phyloP scores from a whole-genome alignment of 441 rosid species.

The Adansonia madagascariensis region DNA sequence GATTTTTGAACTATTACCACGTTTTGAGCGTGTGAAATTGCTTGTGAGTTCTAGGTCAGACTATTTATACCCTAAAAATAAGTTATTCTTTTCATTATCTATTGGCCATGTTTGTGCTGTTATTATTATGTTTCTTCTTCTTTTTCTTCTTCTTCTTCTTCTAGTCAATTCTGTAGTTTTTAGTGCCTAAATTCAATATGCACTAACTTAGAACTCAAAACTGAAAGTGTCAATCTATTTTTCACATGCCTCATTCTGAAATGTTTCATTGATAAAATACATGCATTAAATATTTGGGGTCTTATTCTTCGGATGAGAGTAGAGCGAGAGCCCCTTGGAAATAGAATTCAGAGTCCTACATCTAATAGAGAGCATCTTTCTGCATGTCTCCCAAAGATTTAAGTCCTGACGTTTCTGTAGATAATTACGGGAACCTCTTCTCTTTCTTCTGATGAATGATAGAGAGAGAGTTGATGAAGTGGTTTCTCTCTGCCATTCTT shows the following conservation, averaged over 20 bases:
- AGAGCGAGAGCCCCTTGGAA: background rate
- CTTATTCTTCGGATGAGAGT: background rate
- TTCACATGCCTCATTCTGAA: background rate
- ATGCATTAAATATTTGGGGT: background rate
- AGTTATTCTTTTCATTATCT: background rate
- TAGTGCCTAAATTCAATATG: background rate
- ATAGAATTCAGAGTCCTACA: background rate
- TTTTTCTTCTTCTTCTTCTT: background rate
- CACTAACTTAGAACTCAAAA: background rate
- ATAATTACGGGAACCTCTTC: too few relatives aligned
- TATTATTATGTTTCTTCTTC: background rate
- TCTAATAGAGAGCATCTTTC: too few relatives aligned
- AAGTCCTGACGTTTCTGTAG: too few relatives aligned
- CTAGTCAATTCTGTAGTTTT: background rate
- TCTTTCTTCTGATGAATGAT: too few relatives aligned
- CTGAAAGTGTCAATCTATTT: background rate
- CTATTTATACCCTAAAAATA: background rate
- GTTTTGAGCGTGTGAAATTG: background rate
- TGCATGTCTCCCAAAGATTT: too few relatives aligned
- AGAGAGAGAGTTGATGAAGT: background rate
- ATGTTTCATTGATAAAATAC: background rate
- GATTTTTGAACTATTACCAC: background rate
- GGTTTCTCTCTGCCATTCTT: constrained; percentile 6
- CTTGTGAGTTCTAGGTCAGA: background rate
- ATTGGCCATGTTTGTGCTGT: background rate